These are phyloP conservation scores for Stagonosporopsis cucurbitacearum DNA, from an alignment of 2,329 filamentous ascomycete genomes.

Conservation along the genomic window DNA sequence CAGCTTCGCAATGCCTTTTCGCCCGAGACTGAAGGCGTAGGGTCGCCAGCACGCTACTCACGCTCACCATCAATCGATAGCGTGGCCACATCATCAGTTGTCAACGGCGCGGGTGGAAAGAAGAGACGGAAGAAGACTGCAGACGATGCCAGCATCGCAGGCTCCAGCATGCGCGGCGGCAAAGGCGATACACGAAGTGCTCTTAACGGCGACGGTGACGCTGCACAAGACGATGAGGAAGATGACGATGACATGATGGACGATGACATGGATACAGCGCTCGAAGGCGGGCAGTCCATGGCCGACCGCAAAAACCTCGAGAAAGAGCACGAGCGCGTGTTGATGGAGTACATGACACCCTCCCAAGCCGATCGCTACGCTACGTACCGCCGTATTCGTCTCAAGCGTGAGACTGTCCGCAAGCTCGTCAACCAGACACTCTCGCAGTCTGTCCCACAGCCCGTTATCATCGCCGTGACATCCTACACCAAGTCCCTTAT, in stretches of 20 bases:
- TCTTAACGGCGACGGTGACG: conserved; percentile 50
- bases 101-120: conserved; percentile 56
- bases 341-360: conserved; percentile 69
- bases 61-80: conserved; percentile 71
- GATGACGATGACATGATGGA: conserved; percentile 60
- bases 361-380: conserved; percentile 74
- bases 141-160: conserved; percentile 45
- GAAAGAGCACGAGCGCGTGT: conserved; percentile 67
- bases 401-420: conserved; percentile 72
- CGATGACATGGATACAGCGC: conserved; percentile 52
- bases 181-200: conserved; percentile 45
- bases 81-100: conserved; percentile 60
- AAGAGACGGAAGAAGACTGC: conserved; percentile 57
- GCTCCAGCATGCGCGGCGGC: conserved; percentile 40
- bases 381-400: conserved; percentile 71
- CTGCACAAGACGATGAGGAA: conserved; percentile 65
- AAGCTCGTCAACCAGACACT: conserved; percentile 81
- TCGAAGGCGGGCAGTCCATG: conserved; percentile 59
- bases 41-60: conserved; percentile 61
- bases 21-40: conserved; percentile 61
- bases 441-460: conserved; percentile 76
- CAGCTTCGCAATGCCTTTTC: conserved; percentile 81
- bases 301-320: conserved; percentile 69
- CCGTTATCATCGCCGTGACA: conserved; percentile 76
- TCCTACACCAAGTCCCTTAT: conserved; percentile 79